phyloP scores from a whole-genome alignment of 192 early-diverging fungal genomes.

The Entomortierella lignicola region DNA sequence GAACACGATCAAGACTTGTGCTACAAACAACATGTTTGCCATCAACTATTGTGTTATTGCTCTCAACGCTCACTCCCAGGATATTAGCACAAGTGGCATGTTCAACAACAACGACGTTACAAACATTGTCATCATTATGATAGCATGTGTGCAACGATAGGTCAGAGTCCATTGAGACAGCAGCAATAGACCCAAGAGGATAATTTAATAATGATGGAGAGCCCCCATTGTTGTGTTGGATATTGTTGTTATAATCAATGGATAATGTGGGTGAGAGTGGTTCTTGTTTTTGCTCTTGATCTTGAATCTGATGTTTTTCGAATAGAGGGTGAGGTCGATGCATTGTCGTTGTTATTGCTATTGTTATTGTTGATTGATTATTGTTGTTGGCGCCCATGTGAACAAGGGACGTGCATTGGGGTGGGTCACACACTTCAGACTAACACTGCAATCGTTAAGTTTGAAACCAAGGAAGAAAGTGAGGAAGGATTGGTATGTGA shows the following conservation, averaged over 20 bases:
- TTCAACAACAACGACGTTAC: neutral
- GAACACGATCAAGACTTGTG: neutral
- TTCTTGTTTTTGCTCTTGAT: neutral
- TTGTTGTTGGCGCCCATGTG: constrained; percentile 3
- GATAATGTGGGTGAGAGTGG: too few relatives aligned
- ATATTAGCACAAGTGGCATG: neutral
- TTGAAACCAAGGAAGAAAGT: neutral
- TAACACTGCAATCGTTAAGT: neutral
- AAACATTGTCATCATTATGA: neutral
- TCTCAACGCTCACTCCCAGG: neutral
- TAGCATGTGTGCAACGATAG: too few relatives aligned
- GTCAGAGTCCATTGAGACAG: too few relatives aligned
- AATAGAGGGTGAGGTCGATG: neutral
- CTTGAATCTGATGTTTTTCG: neutral
- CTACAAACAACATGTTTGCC: neutral
- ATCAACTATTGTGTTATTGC: neutral
- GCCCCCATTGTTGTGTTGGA: too few relatives aligned
- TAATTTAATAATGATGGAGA: too few relatives aligned
- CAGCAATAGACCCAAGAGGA: too few relatives aligned
- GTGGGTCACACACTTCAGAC: neutral
- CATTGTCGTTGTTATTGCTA: neutral
- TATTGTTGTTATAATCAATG: too few relatives aligned
- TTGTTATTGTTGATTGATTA: neutral
- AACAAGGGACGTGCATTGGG: constrained; percentile 15
- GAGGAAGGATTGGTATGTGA: neutral